Base-by-base conservation (phyloP, 495 filamentous ascomycete species). In the Neurospora cerealis region DNA sequence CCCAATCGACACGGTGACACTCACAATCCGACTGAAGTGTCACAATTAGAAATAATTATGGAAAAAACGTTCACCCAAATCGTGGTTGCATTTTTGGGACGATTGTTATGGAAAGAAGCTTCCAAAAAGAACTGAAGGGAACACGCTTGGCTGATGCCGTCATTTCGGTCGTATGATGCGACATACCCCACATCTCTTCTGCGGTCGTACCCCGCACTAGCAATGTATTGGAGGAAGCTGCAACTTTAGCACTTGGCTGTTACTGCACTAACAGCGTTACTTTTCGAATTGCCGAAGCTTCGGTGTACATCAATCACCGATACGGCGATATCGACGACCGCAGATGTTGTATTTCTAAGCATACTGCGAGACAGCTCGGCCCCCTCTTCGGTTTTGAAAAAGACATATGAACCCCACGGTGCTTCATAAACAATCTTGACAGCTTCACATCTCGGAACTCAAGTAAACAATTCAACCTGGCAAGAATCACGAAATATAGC, bases 381-480 rank as follows among this genome's bases (percentile, higher is more conserved):
- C 28, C 28, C 54, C 54, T 66, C 54, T 4, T 28, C 48, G 48
- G 0, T 15, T 2, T 66, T 17, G 0, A 32, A 32, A 60, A 34
- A 19, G 15, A 34, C 6, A 34, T 62, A 62, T 34, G 54, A 66
- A 34, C 54, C 54, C 54, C 28, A 66, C 28, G 28, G 54, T 34
- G 28, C 54, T 62, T 62, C 54, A 62, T 32, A 62, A 5, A 62
- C 0, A 11, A 13, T 54, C 54, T 62, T 17, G 24, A 60, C 5
- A 44, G 13, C 28, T 40, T 73, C 28, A 69, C 24, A 5, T 34
- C 13, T 70, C 11, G 3, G 0, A 39, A 46, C 4, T 39, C 40
- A 46, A 75, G 69, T 72, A 36, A 76, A 60, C 44, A 70, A 11
- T 21, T 76, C 21, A 21, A 70, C n/a, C 32, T 74, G 8, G 7